These are phyloP conservation scores for Clonostachys rosea DNA, from an alignment of 2,329 filamentous ascomycete species.

Conservation along the genomic window DNA sequence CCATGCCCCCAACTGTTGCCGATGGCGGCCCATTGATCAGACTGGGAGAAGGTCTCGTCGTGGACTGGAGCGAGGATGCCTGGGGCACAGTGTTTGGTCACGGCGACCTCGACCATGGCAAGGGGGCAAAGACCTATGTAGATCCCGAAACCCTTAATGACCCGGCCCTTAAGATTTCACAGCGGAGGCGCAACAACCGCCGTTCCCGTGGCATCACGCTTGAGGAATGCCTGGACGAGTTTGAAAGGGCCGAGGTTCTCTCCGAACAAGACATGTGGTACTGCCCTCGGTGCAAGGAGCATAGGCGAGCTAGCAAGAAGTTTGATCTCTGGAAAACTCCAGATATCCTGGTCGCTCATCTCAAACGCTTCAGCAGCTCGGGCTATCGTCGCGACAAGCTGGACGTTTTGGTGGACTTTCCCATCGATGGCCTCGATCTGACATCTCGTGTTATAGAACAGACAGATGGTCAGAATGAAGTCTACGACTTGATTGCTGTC, in stretches of 20 bases:
- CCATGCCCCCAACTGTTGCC: constrained; percentile 28
- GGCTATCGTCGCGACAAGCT: constrained; percentile 84
- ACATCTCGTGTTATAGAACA: constrained; percentile 73
- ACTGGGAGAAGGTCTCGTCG: constrained; percentile 77
- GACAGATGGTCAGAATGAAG: constrained; percentile 74
- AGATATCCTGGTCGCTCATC: constrained; percentile 89
- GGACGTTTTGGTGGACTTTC: constrained; percentile 87
- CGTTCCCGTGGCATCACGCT: constrained; percentile 66
- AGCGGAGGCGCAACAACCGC: constrained; percentile 56
- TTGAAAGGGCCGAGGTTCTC: constrained; percentile 87
- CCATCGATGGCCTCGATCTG: constrained; percentile 81
- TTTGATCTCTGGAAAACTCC: constrained; percentile 96
- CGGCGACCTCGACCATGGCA: constrained; percentile 33
- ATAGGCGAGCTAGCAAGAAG: constrained; percentile 89
- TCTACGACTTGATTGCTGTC: constrained; percentile 92
- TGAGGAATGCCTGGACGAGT: constrained; percentile 90
- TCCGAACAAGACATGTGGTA: constrained; percentile 98
- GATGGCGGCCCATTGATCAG: constrained; percentile 64
- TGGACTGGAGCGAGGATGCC: constrained; percentile 76
- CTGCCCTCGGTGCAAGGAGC: constrained; percentile 91
- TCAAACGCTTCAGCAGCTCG: constrained; percentile 91
- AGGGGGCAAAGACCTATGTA: constrained; percentile 41
- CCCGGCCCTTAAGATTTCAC: constrained; percentile 59
- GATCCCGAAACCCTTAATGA: constrained; percentile 51
- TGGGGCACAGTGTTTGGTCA: constrained; percentile 66